These are phyloP conservation scores for Calonectria hawksworthii DNA, from an alignment of 2,329 filamentous ascomycete species.

Conservation along the genomic window DNA sequence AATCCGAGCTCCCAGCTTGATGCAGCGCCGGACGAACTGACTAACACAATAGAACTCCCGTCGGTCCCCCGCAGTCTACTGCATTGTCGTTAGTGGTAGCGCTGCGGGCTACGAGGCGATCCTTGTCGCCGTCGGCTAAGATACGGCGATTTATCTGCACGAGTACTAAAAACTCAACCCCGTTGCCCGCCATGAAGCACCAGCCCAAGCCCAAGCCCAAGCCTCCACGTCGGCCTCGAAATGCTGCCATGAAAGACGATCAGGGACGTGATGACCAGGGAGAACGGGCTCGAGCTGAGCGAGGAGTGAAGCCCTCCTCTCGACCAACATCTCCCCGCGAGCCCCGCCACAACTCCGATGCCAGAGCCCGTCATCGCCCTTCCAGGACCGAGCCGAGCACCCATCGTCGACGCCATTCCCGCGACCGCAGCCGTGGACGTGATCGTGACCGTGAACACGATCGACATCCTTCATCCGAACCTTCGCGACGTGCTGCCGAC, in stretches of 20 bases:
- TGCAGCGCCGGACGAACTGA: conserved; percentile 8
- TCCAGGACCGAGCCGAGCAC: conserved; percentile 52
- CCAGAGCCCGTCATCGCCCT: conserved; percentile 50
- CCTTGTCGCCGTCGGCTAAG: conserved; percentile 53
- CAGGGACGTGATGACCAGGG: conserved; percentile 53
- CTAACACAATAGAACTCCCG: conserved; percentile 5
- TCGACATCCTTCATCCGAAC: conserved; percentile 43
- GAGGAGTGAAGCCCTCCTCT: conserved; percentile 50
- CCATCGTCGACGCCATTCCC: conserved; percentile 55
- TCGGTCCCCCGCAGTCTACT: conserved; percentile 25
- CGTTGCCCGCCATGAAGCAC: conserved; percentile 47
- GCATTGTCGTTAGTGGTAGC: conserved; percentile 39
- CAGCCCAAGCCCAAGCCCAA: conserved; percentile 49
- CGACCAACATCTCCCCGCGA: conserved; percentile 49
- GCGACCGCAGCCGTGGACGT: conserved; percentile 55
- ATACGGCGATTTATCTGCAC: conserved; percentile 54
- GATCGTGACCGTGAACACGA: conserved; percentile 52
- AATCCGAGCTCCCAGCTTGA: background rate
- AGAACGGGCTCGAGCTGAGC: conserved; percentile 54
- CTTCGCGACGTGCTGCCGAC: conserved; percentile 47
- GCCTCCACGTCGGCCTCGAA: conserved; percentile 52
- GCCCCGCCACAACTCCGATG: conserved; percentile 47
- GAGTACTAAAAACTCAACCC: conserved; percentile 57
- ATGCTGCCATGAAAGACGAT: conserved; percentile 59
- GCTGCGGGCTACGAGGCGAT: conserved; percentile 35